phyloP scores from a whole-genome alignment of 805 yeast species.

The Ogataea siamensis region DNA sequence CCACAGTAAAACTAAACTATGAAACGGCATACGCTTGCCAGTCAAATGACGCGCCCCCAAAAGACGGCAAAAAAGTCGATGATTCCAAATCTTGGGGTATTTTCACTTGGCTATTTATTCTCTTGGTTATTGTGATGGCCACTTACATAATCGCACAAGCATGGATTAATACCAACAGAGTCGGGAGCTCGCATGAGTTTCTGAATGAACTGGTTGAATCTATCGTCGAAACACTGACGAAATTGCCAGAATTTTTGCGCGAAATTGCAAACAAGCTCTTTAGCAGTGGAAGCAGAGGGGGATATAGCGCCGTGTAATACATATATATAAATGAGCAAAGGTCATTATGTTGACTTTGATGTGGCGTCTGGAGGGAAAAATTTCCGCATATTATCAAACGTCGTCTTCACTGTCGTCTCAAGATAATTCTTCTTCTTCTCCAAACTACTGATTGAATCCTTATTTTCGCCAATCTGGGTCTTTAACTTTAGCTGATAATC shows the following conservation, averaged over 20 bases:
- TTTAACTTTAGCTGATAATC: conserved; percentile 49
- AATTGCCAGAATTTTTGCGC: conserved; percentile 61
- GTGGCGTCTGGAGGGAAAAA: conserved; percentile 8
- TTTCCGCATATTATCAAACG: conserved; percentile 56
- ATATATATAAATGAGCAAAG: not conserved
- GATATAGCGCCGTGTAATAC: conserved; percentile 83
- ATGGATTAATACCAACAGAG: conserved; percentile 65
- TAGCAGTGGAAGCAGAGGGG: conserved; percentile 69
- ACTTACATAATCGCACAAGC: conserved; percentile 72
- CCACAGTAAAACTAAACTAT: conserved; percentile 31
- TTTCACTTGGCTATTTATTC: conserved; percentile 77
- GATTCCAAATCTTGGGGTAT: conserved; percentile 67
- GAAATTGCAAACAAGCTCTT: conserved; percentile 69
- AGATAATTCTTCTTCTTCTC: conserved; percentile 69
- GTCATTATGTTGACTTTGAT: not conserved
- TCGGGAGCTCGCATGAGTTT: conserved; percentile 68
- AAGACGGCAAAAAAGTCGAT: conserved; percentile 27
- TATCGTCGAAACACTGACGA: conserved; percentile 51
- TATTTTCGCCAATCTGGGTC: conserved; percentile 50
- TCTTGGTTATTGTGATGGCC: conserved; percentile 66
- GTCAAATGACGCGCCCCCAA: conserved; percentile 28
- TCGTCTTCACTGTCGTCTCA: conserved; percentile 73
- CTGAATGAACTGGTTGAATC: conserved; percentile 72
- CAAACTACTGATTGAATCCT: conserved; percentile 60
- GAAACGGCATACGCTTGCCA: conserved; percentile 41